Evolutionary conservation across 371 early-diverging fungal genomes (phyloP), one percentile per base, ranked within the genome.

Genomic region (Mortierella sp.): DNA sequence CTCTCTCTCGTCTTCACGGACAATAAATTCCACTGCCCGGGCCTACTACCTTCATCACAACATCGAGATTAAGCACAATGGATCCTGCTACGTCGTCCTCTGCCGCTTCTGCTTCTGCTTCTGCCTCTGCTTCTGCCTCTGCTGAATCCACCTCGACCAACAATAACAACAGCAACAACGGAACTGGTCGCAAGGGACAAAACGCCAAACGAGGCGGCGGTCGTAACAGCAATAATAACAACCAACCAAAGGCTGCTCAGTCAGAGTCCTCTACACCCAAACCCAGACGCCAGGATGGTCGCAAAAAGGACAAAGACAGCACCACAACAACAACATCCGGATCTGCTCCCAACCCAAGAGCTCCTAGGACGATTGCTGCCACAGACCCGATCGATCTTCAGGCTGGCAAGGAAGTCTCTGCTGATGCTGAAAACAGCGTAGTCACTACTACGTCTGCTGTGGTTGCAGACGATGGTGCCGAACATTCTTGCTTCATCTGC

Each of bases 401-500:
- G 9, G 52, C 76, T 6, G 85, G 75, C 48, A 77, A 63, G 63
- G 9, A 28, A 11, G 50, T 42, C 0, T 16, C 77, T 21, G 55
- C 78, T 0, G 45, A 13, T 13, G 70, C 34, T n/a, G 24, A 73
- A 4, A 34, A 28, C 11, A 57, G 54, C 31, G 54, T 34, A 16
- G 3, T 54, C 8, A 34, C 55, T 19, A 16, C 73, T 16, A 70
- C 60, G 16, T 68, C 65, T 2, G 72, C 72, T 10, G 78, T 78
- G 16, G 89, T 72, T 2, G 91, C 86, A 13, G 80, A 83, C 1
- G 90, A 89, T 9, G 89, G 80, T 28, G 94, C 91, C 21, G 76
- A 89, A 16, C 89, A 91, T 31, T 84, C 91, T 5, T 99, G 99
- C 87, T 93, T 95, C 83, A 99, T 99, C 80, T 99, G 99, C 88